A percentile compares a stretch with the other conserved stretches of the same genome.
phyloP scores from a whole-genome alignment of 352 stramenopile species.

The Phytophthora macrochlamydospora region DNA sequence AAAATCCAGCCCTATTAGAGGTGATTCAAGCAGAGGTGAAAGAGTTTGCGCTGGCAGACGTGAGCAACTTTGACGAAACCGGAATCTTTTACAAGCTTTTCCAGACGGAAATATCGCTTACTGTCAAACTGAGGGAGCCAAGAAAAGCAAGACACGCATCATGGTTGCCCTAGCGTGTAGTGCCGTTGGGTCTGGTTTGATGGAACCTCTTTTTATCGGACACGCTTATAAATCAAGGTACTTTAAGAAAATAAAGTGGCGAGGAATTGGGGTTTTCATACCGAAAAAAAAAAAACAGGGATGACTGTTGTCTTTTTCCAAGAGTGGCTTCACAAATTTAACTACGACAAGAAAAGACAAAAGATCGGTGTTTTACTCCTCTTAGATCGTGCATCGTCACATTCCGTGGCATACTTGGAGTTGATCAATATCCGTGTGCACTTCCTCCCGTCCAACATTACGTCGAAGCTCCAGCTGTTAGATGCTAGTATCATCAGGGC shows the following conservation, averaged over 20 bases:
- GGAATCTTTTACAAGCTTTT: constrained; percentile 1
- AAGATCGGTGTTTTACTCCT: not conserved
- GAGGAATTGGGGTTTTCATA: not conserved
- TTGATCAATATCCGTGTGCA: too few species aligned
- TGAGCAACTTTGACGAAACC: constrained; percentile 1
- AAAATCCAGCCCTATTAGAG: too few species aligned
- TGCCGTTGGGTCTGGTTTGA: constrained; percentile 1
- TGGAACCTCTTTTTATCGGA: constrained; percentile 1
- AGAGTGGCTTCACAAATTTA: not conserved
- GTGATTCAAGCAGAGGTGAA: too few species aligned
- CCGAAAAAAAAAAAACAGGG: not conserved
- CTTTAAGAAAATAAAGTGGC: constrained; percentile 1
- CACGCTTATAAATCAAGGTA: constrained; percentile 2
- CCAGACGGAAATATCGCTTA: constrained; percentile 1
- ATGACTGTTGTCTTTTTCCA: not conserved
- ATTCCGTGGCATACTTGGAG: not conserved
- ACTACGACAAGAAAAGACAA: not conserved
- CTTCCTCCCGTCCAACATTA: too few species aligned
- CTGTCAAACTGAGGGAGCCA: not conserved
- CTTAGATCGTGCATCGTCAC: not conserved
- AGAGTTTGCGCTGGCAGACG: too few species aligned
- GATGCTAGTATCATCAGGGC: too few species aligned
- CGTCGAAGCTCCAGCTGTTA: too few species aligned
- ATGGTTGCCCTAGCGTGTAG: constrained; percentile 2
- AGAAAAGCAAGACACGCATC: not conserved